phyloP scores from a whole-genome alignment of 257 asterid genomes.

The Agastache rugosa region DNA sequence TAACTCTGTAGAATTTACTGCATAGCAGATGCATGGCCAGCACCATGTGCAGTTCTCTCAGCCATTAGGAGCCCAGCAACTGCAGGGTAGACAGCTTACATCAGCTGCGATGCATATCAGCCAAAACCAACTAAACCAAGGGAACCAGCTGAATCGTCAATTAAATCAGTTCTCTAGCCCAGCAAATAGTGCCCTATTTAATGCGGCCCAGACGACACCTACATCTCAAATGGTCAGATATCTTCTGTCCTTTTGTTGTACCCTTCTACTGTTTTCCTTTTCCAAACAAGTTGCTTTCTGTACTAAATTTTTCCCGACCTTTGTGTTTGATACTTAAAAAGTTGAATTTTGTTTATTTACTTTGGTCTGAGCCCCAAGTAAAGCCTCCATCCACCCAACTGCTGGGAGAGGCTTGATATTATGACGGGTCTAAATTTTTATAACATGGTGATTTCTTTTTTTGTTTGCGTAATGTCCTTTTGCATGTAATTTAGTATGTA shows the following conservation, averaged over 20 bases:
- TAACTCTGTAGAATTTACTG: slow-evolving; percentile 25
- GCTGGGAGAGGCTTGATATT: neutral
- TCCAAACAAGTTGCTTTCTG: slow-evolving; percentile 13
- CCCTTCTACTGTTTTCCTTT: slow-evolving; percentile 19
- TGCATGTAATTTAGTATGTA: neutral
- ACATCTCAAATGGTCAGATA: slow-evolving; percentile 81
- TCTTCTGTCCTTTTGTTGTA: slow-evolving; percentile 18
- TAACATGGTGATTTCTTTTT: neutral
- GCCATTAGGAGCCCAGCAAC: slow-evolving; percentile 78
- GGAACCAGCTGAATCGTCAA: slow-evolving; percentile 91
- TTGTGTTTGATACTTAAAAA: neutral
- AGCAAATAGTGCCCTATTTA: slow-evolving; percentile 83
- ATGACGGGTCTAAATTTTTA: neutral
- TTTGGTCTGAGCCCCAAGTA: neutral
- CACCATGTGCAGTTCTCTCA: slow-evolving; percentile 94
- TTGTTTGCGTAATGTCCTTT: neutral
- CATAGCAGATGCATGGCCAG: slow-evolving; percentile 76
- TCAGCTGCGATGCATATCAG: slow-evolving; percentile 83
- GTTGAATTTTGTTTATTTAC: neutral
- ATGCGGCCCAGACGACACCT: slow-evolving; percentile 85
- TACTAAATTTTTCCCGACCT: neutral
- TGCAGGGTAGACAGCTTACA: slow-evolving; percentile 80
- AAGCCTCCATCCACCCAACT: neutral
- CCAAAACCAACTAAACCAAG: slow-evolving; percentile 81
- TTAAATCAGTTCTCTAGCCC: slow-evolving; percentile 85